Conservation (phyloP, 495 filamentous ascomycete species). For the Penicillium coffeae region DNA sequence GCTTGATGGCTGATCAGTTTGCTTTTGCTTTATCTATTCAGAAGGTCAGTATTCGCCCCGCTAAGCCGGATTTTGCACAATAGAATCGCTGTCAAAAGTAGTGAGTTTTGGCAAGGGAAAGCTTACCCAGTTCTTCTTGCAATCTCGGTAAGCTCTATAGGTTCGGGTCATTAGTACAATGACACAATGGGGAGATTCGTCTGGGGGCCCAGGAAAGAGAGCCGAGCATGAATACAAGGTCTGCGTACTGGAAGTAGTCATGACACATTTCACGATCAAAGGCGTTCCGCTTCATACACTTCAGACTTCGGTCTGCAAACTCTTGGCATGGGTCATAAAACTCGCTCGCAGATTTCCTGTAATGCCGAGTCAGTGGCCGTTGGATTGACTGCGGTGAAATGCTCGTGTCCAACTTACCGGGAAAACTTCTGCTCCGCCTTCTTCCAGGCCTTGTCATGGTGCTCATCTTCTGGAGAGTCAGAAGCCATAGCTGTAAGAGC, state of each 20-base stretch:
- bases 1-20: not conserved
- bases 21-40: not conserved
- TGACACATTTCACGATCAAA: constrained; percentile 81
- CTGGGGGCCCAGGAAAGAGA: too few species aligned
- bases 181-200: too few species aligned
- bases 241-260: constrained; percentile 87
- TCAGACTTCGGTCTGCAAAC: constrained; percentile 79
- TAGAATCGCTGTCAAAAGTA: not conserved
- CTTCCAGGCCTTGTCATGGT: constrained; percentile 32
- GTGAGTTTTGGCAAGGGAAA: not conserved
- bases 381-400: not conserved
- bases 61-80: not conserved
- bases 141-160: constrained; percentile 84
- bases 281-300: constrained; percentile 81
- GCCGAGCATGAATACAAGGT: not conserved
- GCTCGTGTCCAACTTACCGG: constrained; percentile 26
- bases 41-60: not conserved
- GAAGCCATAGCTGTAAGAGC: constrained; percentile 4
- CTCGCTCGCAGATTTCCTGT: constrained; percentile 76
- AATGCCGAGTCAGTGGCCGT: constrained; percentile 10
- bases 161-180: too few species aligned
- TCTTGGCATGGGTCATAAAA: constrained; percentile 95
- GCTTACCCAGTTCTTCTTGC: constrained; percentile 90
- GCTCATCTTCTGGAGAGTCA: constrained; percentile 14
- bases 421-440: constrained; percentile 38